Evolutionary conservation across 192 early-diverging fungal species (phyloP).

Genomic region (Backusella luteola): DNA sequence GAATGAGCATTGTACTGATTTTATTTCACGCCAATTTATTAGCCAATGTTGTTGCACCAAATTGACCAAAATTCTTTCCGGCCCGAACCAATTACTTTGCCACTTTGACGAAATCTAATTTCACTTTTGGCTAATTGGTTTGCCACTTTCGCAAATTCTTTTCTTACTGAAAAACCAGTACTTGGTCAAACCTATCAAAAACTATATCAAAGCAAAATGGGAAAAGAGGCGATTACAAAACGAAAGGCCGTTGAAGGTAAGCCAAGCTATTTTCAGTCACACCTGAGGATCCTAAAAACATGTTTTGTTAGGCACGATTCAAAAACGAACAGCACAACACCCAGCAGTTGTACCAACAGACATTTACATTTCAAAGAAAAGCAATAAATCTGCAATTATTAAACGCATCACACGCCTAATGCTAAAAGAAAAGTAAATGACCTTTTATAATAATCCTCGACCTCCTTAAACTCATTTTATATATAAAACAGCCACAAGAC

Average conservation of each 20-base stretch:
- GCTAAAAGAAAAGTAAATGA: conserved; percentile 47
- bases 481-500: conserved; percentile 40
- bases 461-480: background rate
- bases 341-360: conserved; percentile 66
- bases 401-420: conserved; percentile 67
- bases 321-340: conserved; percentile 62
- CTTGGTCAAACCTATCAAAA: too few species aligned
- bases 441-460: background rate
- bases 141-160: too few species aligned
- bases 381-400: conserved; percentile 53
- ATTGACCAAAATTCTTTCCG: too few species aligned
- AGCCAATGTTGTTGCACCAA: too few species aligned
- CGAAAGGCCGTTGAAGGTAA: background rate
- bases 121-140: too few species aligned
- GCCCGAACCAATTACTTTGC: too few species aligned
- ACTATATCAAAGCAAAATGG: background rate
- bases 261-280: background rate
- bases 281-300: background rate
- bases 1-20: too few species aligned
- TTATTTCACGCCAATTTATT: too few species aligned
- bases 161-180: too few species aligned
- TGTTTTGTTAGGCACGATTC: conserved; percentile 32
- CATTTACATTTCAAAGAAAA: conserved; percentile 76
- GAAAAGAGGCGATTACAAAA: background rate
- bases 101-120: too few species aligned